Evolutionary conservation across 2,329 filamentous ascomycete species (phyloP), one percentile per base, ranked within the genome.

Genomic region (Talaromyces sp.): DNA sequence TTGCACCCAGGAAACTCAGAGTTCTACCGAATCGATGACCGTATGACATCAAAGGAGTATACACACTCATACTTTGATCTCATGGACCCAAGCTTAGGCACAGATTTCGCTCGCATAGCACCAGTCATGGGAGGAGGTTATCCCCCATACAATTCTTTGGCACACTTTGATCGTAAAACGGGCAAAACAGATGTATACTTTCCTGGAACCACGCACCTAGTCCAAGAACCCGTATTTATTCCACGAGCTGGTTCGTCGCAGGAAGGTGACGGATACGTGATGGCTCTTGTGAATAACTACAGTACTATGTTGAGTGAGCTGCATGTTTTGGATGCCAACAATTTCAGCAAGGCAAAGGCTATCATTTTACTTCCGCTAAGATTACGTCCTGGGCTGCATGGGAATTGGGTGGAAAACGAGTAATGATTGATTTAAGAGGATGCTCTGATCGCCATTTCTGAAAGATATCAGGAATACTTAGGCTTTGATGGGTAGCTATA

Each of bases 1-100:
- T 54, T 75, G 2, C 66, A 69, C 0, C 6, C 60, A n/a, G 63
- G 73, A 13, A 83, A 82, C 66, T 79, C 78, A n/a, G 81, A 84
- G 70, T 84, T 84, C 73, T 81, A 79, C 7, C 78, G 82, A 11
- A 82, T 83, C 65, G 81, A 84, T 66, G 81, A 84, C 68, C 78
- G 81, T 1, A 80, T 77, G 63, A 3, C 73, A 70, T 67, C 76
- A 76, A 37, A 77, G 76, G 56, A 74, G 70, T 7, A 74, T 69
- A 6, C 70, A 61, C 65, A 81, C 76, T 16, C 81, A 64, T 81
- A 82, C 70, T 79, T 83, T 61, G 73, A 77, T 11, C 72, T 77
- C 50, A 83, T 82, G 68, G 79, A 82, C 0, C 78, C 80, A 0
- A 74, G 74, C 0, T 77, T 81, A 0, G 68, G 67, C 1, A 78